Percentiles rank a stretch among this genome's conserved stretches.
phyloP scores from a whole-genome alignment of 2,329 filamentous ascomycete genomes.

The Cytospora piceicola region DNA sequence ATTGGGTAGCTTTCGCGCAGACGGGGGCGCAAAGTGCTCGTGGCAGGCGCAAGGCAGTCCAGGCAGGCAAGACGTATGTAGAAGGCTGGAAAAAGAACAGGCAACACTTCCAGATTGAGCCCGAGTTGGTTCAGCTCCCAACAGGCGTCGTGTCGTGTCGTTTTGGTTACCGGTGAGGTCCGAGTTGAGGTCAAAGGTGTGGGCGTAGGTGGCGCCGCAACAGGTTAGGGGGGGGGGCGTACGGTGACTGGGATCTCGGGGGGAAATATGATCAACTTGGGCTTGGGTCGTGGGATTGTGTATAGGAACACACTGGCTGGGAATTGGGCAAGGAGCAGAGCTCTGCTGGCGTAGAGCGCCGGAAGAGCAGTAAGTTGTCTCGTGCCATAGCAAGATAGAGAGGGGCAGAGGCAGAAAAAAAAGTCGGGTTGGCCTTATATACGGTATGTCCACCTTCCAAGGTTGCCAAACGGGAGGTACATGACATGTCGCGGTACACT shows the following conservation, averaged over 20 bases:
- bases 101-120: conserved; percentile 2
- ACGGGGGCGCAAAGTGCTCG: conserved; percentile 8
- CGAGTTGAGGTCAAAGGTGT: conserved; percentile 11
- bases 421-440: conserved; percentile 47
- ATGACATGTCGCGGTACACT: conserved; percentile 12
- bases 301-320: conserved; percentile 16
- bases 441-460: conserved; percentile 34
- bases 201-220: conserved; percentile 7
- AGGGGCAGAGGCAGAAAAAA: conserved; percentile 39
- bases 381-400: conserved; percentile 46
- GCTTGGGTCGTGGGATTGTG: conserved; percentile 10
- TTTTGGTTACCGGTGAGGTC: conserved; percentile 6
- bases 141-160: conserved; percentile 10
- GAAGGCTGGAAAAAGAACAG: not conserved
- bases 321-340: conserved; percentile 32
- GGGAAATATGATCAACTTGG: conserved; percentile 15
- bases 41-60: conserved; percentile 15
- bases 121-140: conserved; percentile 11
- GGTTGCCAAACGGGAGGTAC: conserved; percentile 27
- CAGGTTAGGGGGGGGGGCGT: conserved; percentile 15
- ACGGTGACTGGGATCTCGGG: conserved; percentile 6
- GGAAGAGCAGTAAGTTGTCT: conserved; percentile 43
- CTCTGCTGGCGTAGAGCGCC: conserved; percentile 44
- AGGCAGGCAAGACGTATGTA: conserved; percentile 11
- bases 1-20: conserved; percentile 17